Base-by-base conservation (phyloP, 2,329 filamentous ascomycete species). In the Fusarium compactum region DNA sequence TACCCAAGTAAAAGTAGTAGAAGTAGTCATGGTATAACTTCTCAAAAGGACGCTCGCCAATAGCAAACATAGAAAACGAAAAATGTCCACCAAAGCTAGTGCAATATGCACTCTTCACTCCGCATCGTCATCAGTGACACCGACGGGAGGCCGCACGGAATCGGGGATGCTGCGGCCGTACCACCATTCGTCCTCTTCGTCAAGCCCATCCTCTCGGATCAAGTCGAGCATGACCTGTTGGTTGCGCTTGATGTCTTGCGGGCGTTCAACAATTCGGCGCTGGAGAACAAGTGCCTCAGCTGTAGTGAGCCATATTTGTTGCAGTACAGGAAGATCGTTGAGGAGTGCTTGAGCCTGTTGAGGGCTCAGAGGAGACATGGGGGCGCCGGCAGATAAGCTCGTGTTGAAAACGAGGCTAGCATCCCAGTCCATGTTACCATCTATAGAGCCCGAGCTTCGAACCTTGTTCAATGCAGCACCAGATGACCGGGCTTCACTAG, bases 191-290 rank as follows among this genome's bases (percentile, higher is more conserved):
- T 91, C 89, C 75, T 89, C 85, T 58, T 88, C 85, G 22, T 85
- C 85, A 22, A 85, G 78, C 20, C 86, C 87, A 58, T 90, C 86
- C 64, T 90, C 88, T 51, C 85, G 84, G 68, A 91, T 90, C n/a
- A 91, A 80, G 64, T 90, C 87, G 58, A 90, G 78, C 79, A 91
- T 84, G 25, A 91, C 85, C 67, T 88, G 84, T 15, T 85, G 86
- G 59, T 90, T 90, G 43, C 89, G 84, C 75, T 89, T 89, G 70
- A 91, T 91, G 65, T 90, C 87, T 62, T 86, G 81, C 0, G 87
- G 80, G 24, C 86, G 82, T 62, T 85, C 81, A 8, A 91, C 89
- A 55, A 91, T 87, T 32, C 83, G 83, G 34, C 88, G 82, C 52
- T 90, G 83, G 8, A 91, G 78, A 32, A 91, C 89, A 40, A 90